phyloP scores from a whole-genome alignment of 306 rosid species.

The Rosa lucieae region DNA sequence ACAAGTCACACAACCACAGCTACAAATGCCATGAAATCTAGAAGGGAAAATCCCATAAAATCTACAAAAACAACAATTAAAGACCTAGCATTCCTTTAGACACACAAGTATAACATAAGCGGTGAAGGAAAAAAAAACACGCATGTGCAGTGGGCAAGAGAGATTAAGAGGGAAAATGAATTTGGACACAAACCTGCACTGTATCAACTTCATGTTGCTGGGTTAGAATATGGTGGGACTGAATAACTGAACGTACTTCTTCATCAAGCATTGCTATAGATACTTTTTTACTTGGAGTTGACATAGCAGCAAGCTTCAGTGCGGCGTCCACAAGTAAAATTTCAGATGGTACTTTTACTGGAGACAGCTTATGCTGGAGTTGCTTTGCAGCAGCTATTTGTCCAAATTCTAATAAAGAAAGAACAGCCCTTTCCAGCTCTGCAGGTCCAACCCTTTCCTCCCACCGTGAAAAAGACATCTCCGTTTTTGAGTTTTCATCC shows the following conservation, averaged over 20 bases:
- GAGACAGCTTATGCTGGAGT: conserved; percentile 88
- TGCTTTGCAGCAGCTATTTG: conserved; percentile 93
- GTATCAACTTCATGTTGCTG: conserved; percentile 56
- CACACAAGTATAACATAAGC: conserved; percentile 7
- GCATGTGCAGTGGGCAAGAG: background rate
- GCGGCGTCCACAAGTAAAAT: conserved; percentile 84
- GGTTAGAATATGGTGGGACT: conserved; percentile 41
- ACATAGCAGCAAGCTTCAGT: conserved; percentile 72
- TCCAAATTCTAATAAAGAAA: conserved; percentile 92
- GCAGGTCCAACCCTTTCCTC: conserved; percentile 93
- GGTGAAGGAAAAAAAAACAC: background rate
- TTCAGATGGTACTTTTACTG: conserved; percentile 71
- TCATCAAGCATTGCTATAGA: conserved; percentile 69
- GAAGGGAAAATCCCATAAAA: background rate
- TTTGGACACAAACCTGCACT: conserved; percentile 58
- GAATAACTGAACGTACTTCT: conserved; percentile 60
- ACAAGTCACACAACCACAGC: background rate
- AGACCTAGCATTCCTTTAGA: conserved; percentile 13
- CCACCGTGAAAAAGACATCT: conserved; percentile 86
- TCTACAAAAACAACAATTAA: background rate
- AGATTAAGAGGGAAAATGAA: conserved; percentile 9
- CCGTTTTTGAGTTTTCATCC: conserved; percentile 71
- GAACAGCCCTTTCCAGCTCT: conserved; percentile 88
- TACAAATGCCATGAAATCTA: background rate
- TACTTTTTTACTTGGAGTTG: conserved; percentile 59